A percentile compares a stretch with the other conserved stretches of the same genome.
Evolutionary conservation across 139 green algal genomes (phyloP).

Genomic region (Spirogloea muscicola): DNA sequence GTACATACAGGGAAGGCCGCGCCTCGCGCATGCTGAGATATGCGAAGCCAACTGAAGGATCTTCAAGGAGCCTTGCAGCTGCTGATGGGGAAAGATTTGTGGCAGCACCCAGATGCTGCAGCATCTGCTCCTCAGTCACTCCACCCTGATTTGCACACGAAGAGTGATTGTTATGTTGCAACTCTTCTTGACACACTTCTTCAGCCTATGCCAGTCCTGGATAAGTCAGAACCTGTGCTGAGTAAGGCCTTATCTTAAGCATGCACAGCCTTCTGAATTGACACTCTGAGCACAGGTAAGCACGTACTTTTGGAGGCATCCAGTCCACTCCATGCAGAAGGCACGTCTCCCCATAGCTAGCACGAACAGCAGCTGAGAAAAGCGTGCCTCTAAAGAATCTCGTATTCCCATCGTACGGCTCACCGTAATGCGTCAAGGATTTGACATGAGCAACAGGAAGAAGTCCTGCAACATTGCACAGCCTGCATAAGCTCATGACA

Average conservation of each 20-base stretch:
- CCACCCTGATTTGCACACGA: too few relatives aligned
- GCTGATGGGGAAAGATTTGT: not conserved
- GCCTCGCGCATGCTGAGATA: too few relatives aligned
- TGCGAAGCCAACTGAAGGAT: not conserved
- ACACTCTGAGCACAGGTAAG: too few relatives aligned
- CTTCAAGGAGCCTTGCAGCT: constrained; percentile 2
- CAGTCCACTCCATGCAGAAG: constrained; percentile 42
- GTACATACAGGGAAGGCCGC: too few relatives aligned
- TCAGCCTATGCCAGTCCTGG: too few relatives aligned
- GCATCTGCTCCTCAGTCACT: constrained; percentile 22
- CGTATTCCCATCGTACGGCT: constrained; percentile 38
- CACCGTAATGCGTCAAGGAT: constrained; percentile 36
- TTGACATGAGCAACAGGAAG: constrained; percentile 15
- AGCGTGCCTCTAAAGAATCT: constrained; percentile 29
- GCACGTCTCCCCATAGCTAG: constrained; percentile 38
- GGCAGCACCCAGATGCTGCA: constrained; percentile 1
- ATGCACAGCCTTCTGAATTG: too few relatives aligned
- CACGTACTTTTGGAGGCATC: constrained; percentile 38
- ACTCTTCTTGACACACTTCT: too few relatives aligned
- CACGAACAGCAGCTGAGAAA: constrained; percentile 32
- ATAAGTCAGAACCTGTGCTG: not conserved
- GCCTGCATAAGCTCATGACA: too few relatives aligned
- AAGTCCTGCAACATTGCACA: constrained; percentile 7
- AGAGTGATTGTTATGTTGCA: too few relatives aligned
- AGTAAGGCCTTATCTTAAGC: too few relatives aligned